Evolutionary conservation across 2,329 filamentous ascomycete genomes (phyloP).

Genomic region (Aspergillus melleus): DNA sequence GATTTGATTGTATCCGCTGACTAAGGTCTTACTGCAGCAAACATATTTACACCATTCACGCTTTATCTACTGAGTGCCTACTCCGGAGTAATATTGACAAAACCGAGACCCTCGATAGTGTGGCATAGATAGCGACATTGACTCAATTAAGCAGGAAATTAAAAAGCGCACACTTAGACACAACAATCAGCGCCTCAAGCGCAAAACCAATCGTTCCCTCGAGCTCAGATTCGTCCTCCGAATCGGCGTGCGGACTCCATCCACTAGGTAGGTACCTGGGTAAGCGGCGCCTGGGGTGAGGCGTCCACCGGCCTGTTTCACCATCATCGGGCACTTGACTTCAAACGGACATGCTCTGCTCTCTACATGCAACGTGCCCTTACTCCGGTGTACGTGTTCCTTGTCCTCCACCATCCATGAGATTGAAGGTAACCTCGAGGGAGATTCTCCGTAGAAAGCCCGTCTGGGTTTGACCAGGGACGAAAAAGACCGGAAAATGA

Average conservation of each 20-base stretch:
- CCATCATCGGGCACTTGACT: slow-evolving; percentile 29
- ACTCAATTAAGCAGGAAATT: no score
- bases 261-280: background rate
- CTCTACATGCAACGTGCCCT: slow-evolving; percentile 25
- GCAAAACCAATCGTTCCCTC: background rate
- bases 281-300: background rate
- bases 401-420: background rate
- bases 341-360: slow-evolving; percentile 18
- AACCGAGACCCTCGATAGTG: no score
- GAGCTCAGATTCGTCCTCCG: background rate
- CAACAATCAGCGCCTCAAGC: background rate
- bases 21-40: background rate
- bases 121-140: no score
- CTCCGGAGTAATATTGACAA: no score
- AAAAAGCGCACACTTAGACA: no score
- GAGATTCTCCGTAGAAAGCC: background rate
- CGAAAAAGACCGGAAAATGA: background rate
- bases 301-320: slow-evolving; percentile 26
- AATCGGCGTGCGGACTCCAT: background rate
- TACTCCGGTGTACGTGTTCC: slow-evolving; percentile 24
- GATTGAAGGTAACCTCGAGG: background rate
- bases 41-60: no score
- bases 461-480: background rate
- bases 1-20: background rate
- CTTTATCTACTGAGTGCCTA: no score